Percentiles rank a stretch among this genome's conserved stretches.
Evolutionary conservation across 192 early-diverging fungal species (phyloP).

Genomic region (Podila horticola): DNA sequence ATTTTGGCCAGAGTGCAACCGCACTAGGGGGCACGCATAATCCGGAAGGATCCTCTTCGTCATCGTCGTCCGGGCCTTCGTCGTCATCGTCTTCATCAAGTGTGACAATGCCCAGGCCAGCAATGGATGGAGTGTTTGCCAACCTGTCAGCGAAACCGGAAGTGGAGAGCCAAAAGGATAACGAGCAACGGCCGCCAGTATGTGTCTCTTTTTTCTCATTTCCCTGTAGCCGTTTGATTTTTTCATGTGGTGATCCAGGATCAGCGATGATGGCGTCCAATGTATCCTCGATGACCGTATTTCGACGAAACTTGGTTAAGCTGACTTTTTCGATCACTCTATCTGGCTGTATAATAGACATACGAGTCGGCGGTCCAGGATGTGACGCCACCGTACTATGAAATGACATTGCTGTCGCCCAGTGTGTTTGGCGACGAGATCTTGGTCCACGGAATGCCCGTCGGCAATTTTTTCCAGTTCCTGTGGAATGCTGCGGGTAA

Average conservation of each 20-base stretch:
- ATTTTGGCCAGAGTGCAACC: not conserved
- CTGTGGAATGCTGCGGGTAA: slow-evolving; percentile 78
- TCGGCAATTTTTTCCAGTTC: slow-evolving; percentile 81
- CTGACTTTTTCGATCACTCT: slow-evolving; percentile 17
- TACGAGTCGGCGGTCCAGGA: slow-evolving; percentile 85
- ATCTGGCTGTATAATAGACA: slow-evolving; percentile 37
- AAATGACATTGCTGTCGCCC: slow-evolving; percentile 74
- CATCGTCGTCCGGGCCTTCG: not conserved
- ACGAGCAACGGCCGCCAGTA: slow-evolving; percentile 52
- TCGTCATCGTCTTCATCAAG: not conserved
- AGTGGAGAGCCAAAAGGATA: slow-evolving; percentile 57
- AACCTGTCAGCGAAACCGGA: slow-evolving; percentile 69
- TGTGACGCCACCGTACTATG: slow-evolving; percentile 79
- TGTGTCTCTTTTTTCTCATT: not conserved
- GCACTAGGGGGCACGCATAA: not conserved
- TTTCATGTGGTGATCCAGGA: not conserved
- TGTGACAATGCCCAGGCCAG: slow-evolving; percentile 39
- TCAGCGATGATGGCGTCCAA: not conserved
- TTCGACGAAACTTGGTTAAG: too few species aligned
- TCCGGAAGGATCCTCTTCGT: not conserved
- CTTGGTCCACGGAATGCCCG: slow-evolving; percentile 87
- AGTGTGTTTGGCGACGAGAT: slow-evolving; percentile 79
- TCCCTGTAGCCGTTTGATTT: not conserved
- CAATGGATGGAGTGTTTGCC: slow-evolving; percentile 66
- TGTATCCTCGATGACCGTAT: not conserved